Evolutionary conservation across 768 basidiomycete species (phyloP).

Genomic region (Agaricus sinodeliciosus): DNA sequence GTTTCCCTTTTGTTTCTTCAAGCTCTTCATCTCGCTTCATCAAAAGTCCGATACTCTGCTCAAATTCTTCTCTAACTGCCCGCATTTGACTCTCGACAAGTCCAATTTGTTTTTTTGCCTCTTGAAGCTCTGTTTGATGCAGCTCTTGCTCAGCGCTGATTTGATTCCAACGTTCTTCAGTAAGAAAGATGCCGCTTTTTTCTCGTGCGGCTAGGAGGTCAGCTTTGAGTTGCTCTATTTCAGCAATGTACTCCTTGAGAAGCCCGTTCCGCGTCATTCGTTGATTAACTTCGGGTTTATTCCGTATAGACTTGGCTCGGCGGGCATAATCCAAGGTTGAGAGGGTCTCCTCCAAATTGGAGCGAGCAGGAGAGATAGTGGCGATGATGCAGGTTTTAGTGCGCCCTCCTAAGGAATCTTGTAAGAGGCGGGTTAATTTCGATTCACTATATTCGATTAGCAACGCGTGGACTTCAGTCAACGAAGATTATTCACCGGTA

Average conservation of each 20-base stretch:
- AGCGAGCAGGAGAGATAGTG: conserved; percentile 89
- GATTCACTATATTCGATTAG: conserved; percentile 60
- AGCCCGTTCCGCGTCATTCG: conserved; percentile 89
- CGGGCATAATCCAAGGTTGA: conserved; percentile 97
- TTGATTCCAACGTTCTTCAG: conserved; percentile 86
- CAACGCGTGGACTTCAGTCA: background rate
- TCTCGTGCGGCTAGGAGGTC: conserved; percentile 89
- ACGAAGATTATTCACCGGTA: conserved; percentile 57
- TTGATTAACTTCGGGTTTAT: conserved; percentile 93
- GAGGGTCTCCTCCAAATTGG: conserved; percentile 94
- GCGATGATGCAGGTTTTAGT: conserved; percentile 99
- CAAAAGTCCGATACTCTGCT: conserved; percentile 77
- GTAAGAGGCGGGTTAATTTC: conserved; percentile 92
- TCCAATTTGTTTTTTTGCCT: conserved; percentile 77
- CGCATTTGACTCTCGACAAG: conserved; percentile 79
- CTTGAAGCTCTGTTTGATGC: conserved; percentile 69
- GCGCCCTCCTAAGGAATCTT: conserved; percentile 96
- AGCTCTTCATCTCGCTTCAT: conserved; percentile 75
- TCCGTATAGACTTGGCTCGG: conserved; percentile 90
- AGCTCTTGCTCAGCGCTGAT: conserved; percentile 73
- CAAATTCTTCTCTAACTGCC: conserved; percentile 82
- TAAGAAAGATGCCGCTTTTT: conserved; percentile 94
- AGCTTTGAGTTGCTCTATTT: conserved; percentile 89
- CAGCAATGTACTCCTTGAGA: conserved; percentile 87
- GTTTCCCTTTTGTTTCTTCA: conserved; percentile 46